Percentiles rank a stretch among this genome's conserved stretches.
Conservation (phyloP, 2,329 filamentous ascomycete species). For the Neodidymelliopsis sp. region DNA sequence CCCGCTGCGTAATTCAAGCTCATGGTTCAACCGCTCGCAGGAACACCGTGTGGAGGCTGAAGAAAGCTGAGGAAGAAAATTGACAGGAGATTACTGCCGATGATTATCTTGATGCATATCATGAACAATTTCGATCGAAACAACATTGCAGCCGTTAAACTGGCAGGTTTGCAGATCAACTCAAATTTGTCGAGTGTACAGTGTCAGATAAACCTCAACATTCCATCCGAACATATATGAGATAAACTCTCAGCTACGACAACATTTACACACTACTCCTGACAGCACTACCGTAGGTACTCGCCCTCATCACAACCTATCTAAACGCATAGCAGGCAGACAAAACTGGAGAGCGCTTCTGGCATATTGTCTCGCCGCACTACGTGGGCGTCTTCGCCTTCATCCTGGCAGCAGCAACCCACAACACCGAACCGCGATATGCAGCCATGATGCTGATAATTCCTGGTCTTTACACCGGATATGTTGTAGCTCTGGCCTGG, state of each 20-base stretch:
- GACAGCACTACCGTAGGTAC: conserved; percentile 53
- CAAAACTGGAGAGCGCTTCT: conserved; percentile 73
- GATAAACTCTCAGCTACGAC: conserved; percentile 62
- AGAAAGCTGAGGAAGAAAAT: conserved; percentile 72
- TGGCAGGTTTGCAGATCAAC: conserved; percentile 68
- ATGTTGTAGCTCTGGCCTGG: conserved; percentile 74
- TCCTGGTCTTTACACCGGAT: conserved; percentile 65
- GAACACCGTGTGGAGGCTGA: conserved; percentile 64
- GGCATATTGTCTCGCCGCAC: conserved; percentile 70
- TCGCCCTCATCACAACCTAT: conserved; percentile 67
- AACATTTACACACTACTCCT: conserved; percentile 60
- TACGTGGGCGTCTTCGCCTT: conserved; percentile 69
- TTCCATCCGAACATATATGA: neutral
- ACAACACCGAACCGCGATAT: conserved; percentile 67
- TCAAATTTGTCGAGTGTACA: conserved; percentile 63
- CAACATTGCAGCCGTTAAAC: conserved; percentile 71
- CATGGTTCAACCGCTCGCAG: conserved; percentile 47
- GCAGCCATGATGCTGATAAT: conserved; percentile 77
- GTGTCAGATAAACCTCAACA: conserved; percentile 60
- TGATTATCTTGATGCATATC: conserved; percentile 77
- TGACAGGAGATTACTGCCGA: conserved; percentile 71
- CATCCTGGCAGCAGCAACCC: conserved; percentile 72
- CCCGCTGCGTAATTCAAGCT: conserved; percentile 29
- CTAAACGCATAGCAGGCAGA: conserved; percentile 75
- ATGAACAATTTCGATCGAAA: conserved; percentile 76